A percentile compares a stretch with the other conserved stretches of the same genome.
Conservation (phyloP, 2,329 filamentous ascomycete species). For the Botrytis sinoallii region DNA sequence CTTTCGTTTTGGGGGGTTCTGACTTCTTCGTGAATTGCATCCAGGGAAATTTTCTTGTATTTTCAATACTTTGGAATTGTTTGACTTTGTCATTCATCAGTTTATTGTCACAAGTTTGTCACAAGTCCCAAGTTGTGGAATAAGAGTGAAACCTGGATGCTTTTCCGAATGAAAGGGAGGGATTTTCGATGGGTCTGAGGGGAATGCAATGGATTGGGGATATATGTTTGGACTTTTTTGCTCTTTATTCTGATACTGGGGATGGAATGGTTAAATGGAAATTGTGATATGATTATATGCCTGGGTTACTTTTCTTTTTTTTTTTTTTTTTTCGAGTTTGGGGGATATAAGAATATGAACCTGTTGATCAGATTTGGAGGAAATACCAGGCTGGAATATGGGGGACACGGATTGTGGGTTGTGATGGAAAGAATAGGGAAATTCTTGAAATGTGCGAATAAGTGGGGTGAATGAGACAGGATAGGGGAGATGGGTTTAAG, state of each 20-base stretch:
- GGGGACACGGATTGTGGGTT: neutral
- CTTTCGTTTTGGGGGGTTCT: neutral
- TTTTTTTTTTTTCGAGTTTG: neutral
- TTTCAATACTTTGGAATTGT: neutral
- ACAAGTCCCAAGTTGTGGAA: neutral
- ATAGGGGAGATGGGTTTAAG: neutral
- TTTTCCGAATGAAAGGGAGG: neutral
- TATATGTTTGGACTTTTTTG: slow-evolving; percentile 8
- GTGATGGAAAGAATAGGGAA: neutral
- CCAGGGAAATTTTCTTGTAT: neutral
- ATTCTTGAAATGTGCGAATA: neutral
- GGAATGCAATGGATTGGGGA: slow-evolving; percentile 7
- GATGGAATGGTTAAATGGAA: slow-evolving; percentile 11
- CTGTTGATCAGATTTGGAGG: slow-evolving; percentile 16
- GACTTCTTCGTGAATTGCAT: neutral
- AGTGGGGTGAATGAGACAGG: neutral
- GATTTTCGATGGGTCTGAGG: neutral
- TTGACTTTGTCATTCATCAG: neutral
- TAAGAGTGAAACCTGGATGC: neutral
- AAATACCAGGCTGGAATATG: slow-evolving; percentile 10
- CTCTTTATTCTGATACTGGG: neutral
- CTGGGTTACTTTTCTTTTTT: slow-evolving; percentile 8
- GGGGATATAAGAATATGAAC: slow-evolving; percentile 2
- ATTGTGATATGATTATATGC: slow-evolving; percentile 22
- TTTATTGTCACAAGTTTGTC: neutral